A percentile compares a stretch with the other conserved stretches of the same genome.
Conservation (phyloP, 768 basidiomycete species). For the Xerocomellus dryophilus region DNA sequence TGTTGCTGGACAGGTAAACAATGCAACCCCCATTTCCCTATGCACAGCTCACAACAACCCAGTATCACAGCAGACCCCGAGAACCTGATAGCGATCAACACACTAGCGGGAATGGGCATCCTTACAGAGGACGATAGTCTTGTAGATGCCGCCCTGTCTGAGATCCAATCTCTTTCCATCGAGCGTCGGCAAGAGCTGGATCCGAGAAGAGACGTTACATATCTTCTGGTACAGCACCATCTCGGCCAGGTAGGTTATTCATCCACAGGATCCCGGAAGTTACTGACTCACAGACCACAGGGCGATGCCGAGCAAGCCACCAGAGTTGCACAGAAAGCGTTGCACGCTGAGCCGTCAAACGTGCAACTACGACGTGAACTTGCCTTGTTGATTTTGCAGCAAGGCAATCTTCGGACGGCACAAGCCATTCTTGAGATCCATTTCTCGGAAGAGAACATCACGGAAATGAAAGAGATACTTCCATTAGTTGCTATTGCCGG, state of each 20-base stretch:
- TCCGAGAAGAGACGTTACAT: constrained; percentile 63
- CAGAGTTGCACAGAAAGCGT: constrained; percentile 52
- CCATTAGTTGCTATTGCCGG: constrained; percentile 51
- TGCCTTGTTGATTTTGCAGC: constrained; percentile 53
- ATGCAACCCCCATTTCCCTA: not conserved
- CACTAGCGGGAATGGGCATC: constrained; percentile 87
- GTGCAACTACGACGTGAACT: constrained; percentile 49
- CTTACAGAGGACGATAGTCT: constrained; percentile 74
- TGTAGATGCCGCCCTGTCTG: constrained; percentile 82
- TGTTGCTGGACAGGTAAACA: constrained; percentile 78
- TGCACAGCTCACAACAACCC: constrained; percentile 14
- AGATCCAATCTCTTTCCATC: constrained; percentile 67
- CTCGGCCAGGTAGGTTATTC: constrained; percentile 58
- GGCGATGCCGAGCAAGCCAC: constrained; percentile 48
- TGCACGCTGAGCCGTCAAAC: constrained; percentile 55
- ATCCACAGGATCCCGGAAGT: not conserved
- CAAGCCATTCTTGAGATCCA: constrained; percentile 44
- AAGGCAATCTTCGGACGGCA: constrained; percentile 40
- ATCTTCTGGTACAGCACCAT: constrained; percentile 69
- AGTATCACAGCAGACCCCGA: constrained; percentile 79
- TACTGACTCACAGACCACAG: constrained; percentile 32
- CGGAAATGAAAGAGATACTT: constrained; percentile 41
- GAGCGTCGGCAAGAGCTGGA: constrained; percentile 67
- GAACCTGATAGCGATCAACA: constrained; percentile 77
- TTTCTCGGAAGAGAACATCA: constrained; percentile 31